Evolutionary conservation across 805 yeast genomes (phyloP), one percentile per base, ranked within the genome.

Genomic region (Lachancea sp.): DNA sequence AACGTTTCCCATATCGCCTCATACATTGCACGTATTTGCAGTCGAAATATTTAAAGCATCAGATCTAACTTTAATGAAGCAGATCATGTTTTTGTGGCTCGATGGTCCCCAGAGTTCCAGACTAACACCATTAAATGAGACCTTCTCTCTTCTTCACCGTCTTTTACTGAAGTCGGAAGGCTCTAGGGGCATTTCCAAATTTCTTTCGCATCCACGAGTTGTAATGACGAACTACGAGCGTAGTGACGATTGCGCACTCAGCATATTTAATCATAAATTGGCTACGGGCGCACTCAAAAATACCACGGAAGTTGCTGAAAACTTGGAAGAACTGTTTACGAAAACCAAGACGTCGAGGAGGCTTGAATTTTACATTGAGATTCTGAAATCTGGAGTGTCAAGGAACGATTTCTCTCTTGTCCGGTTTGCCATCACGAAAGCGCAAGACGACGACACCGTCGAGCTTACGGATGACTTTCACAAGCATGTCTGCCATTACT

Each of bases 31-130:
- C 21, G 23, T 19, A n/a, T 49, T 58, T 34, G 33, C 56, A 1
- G 34, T 38, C 24, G 50, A 49, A 12, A 26, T 60, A 30, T 36
- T 43, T 21, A 38, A 37, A 29, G 42, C 38, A 8, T 36, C 43
- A 15, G 59, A 58, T 31, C 45, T 49, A 24, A 42, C 45, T 12
- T 36, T 48, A 1, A 44, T 57, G 45, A 46, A 52, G 17, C 42
- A 35, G 13, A 45, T 58, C 17, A 53, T 52, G 35, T 42, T 48
- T 18, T 22, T 48, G 19, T 60, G 64, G 64, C 39, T 50, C 8
- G 45, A 46, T 19, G 49, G 48, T 33, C 43, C 48, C 28, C 26
- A 34, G 18, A 33, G 31, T 8, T 20, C 38, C 8, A 6, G 15
- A 22, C 38, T 28, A 9, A 16, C 34, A 12, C 56, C 55, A 13